Evolutionary conservation across 768 basidiomycete species (phyloP), one percentile per base, ranked within the genome.

Genomic region (Boletus tomentosulus): DNA sequence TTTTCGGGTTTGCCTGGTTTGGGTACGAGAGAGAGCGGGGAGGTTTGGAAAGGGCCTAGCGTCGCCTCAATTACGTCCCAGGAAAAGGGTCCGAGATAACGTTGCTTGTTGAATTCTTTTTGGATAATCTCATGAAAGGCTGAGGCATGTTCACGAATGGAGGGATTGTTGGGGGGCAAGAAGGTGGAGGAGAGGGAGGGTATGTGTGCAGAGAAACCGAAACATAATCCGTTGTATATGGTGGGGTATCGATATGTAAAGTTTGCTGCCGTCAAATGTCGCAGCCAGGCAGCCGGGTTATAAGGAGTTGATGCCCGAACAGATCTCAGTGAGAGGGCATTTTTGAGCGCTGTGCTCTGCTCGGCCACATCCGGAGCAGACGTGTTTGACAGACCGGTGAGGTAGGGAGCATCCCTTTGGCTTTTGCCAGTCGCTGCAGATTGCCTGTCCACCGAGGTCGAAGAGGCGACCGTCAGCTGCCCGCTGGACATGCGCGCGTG

Each of bases 41-140:
- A 65, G 47, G 10, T 55, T 15, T 71, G 70, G 41, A 73, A 73
- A 0, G 52, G 64, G 0, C 72, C 68, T 1, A 73, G 47, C 3
- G 31, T 3, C 0, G 1, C 0, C 34, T 68, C 56, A 0, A 72
- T 28, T 16, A 43, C 28, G 1, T 27, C 47, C 38, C 42, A 28
- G 41, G 68, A 69, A 16, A 39, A 25, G 1, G 46, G 55, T 0
- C 46, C 46, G 0, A 48, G 7, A 15, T 51, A 56, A 0, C 34
- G 1, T 1, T 19, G n/a, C n/a, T n/a, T n/a, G n/a, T n/a, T n/a
- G n/a, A n/a, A n/a, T n/a, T n/a, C n/a, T n/a, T n/a, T n/a, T n/a
- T n/a, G n/a, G n/a, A n/a, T n/a, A n/a, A n/a, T n/a, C n/a, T n/a
- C n/a, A n/a, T n/a, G n/a, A n/a, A n/a, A n/a, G n/a, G n/a, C n/a